Conservation (phyloP, 441 rosid species). For the Gossypium trilobum region DNA sequence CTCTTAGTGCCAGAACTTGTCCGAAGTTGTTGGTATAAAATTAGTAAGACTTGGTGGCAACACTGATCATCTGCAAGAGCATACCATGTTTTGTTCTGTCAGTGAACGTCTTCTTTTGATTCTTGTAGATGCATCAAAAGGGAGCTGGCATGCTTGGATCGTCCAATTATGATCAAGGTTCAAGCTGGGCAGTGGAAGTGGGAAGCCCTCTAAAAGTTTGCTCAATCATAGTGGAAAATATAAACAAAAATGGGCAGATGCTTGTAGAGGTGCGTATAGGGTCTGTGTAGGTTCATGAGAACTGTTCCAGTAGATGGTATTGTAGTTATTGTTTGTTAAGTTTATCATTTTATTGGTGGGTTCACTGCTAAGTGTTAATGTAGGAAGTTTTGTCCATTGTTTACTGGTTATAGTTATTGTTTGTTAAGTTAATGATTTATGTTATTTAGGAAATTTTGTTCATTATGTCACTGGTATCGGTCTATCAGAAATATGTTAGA, state of each 20-base stretch:
- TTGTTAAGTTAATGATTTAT: neutral
- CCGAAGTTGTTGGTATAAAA: neutral
- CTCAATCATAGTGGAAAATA: conserved; percentile 79
- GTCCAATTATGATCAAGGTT: conserved; percentile 54
- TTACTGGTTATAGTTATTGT: neutral
- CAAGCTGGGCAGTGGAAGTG: conserved; percentile 89
- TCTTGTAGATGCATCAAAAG: conserved; percentile 56
- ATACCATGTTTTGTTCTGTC: neutral
- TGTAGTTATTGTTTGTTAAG: neutral
- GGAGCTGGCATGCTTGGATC: conserved; percentile 32
- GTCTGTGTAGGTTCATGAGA: conserved; percentile 2
- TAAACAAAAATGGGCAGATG: conserved; percentile 73
- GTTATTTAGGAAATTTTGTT: neutral
- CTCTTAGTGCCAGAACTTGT: neutral
- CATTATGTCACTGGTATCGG: neutral
- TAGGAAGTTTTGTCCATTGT: neutral
- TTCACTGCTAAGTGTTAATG: neutral
- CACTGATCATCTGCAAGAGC: neutral
- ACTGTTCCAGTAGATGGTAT: neutral
- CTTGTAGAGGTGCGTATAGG: conserved; percentile 64
- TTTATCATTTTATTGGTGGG: conserved; percentile 10
- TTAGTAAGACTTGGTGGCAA: neutral
- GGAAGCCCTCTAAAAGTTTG: conserved; percentile 86
- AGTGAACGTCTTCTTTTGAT: conserved; percentile 15
- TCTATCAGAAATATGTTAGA: neutral